Evolutionary conservation across 2,329 filamentous ascomycete genomes (phyloP).

Genomic region (Fusarium incarnatum): DNA sequence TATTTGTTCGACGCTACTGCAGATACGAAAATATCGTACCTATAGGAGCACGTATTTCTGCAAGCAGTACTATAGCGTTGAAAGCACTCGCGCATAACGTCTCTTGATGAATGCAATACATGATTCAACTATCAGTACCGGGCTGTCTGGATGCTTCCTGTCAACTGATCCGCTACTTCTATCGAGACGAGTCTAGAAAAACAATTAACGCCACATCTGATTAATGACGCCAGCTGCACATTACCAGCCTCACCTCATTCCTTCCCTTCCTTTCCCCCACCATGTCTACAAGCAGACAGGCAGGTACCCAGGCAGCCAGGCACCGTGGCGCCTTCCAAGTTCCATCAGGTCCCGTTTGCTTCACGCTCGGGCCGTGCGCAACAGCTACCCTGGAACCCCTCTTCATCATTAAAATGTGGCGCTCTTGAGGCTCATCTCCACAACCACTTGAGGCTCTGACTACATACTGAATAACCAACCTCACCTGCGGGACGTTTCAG

Average conservation of each 20-base stretch:
- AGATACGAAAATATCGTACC: not conserved
- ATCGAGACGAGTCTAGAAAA: not conserved
- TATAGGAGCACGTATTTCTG: not conserved
- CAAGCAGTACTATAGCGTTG: not conserved
- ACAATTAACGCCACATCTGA: not conserved
- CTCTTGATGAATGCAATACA: not conserved
- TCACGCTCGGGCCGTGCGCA: conserved; percentile 4
- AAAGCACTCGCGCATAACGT: not conserved
- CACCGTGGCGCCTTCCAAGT: not conserved
- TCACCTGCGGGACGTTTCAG: conserved; percentile 4
- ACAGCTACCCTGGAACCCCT: not conserved
- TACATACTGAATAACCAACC: conserved; percentile 24
- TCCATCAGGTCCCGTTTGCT: not conserved
- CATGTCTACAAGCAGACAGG: too few relatives aligned
- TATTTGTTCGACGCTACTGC: conserved; percentile 10
- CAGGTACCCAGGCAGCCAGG: not conserved
- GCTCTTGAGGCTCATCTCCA: conserved; percentile 36
- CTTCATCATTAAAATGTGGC: conserved; percentile 25
- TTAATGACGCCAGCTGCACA: not conserved
- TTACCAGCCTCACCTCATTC: conserved; percentile 1
- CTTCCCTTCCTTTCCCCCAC: conserved; percentile 13
- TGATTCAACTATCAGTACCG: not conserved
- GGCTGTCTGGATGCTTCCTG: not conserved
- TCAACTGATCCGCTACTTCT: not conserved
- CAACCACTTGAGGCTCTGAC: conserved; percentile 22